These are phyloP conservation scores for Citrus mangshanensis DNA, from an alignment of 345 rosid species.

Conservation along the genomic window DNA sequence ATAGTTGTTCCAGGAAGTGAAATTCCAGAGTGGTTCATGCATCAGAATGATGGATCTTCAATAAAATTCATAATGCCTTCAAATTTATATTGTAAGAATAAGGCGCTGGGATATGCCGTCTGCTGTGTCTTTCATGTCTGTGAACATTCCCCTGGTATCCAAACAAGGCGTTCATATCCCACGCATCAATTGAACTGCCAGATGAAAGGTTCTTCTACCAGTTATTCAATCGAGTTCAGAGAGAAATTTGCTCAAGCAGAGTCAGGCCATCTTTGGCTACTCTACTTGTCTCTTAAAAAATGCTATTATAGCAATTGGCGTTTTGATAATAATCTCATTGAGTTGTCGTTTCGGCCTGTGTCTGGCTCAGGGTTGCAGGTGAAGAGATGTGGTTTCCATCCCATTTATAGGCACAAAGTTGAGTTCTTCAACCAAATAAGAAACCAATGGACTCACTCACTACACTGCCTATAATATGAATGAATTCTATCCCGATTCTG, in stretches of 20 bases:
- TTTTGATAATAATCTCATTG: too few relatives aligned
- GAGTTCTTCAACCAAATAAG: too few relatives aligned
- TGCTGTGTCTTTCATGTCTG: background rate
- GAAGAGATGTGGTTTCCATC: background rate
- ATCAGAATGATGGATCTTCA: background rate
- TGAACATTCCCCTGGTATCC: background rate
- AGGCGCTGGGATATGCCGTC: background rate
- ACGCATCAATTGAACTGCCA: too few relatives aligned
- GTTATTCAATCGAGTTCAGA: too few relatives aligned
- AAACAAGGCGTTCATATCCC: background rate
- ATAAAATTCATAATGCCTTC: background rate
- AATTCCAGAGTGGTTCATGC: conserved; percentile 16
- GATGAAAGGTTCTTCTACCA: too few relatives aligned
- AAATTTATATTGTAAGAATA: background rate
- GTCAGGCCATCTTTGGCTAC: background rate
- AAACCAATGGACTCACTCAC: too few relatives aligned
- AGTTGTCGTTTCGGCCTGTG: too few relatives aligned
- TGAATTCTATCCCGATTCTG: too few relatives aligned
- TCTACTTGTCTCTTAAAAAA: background rate
- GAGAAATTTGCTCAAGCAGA: too few relatives aligned
- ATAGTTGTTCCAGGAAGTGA: conserved; percentile 7
- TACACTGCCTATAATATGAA: too few relatives aligned
- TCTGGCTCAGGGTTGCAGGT: background rate
- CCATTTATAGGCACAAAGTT: too few relatives aligned
- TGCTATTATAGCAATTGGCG: too few relatives aligned